phyloP scores from a whole-genome alignment of 2,329 filamentous ascomycete genomes.

The Fusarium longipes region DNA sequence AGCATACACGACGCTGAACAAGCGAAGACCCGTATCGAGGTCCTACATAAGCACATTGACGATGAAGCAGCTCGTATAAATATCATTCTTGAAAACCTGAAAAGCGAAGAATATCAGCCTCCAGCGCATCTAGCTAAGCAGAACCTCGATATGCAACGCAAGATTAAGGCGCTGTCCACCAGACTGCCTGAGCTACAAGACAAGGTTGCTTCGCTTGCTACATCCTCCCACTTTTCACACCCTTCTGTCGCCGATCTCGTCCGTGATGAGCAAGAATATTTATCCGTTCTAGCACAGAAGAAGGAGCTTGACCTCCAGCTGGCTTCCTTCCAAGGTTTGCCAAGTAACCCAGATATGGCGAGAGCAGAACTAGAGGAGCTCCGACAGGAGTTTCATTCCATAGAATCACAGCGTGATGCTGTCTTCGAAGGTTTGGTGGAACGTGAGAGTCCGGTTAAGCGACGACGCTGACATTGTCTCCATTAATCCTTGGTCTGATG shows the following conservation, averaged over 20 bases:
- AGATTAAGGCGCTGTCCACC: constrained; percentile 72
- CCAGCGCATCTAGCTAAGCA: constrained; percentile 70
- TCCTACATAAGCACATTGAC: constrained; percentile 67
- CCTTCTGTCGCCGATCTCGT: constrained; percentile 69
- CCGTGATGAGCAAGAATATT: constrained; percentile 68
- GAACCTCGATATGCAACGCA: constrained; percentile 79
- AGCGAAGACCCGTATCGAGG: constrained; percentile 62
- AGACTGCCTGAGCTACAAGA: constrained; percentile 73
- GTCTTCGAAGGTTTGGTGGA: constrained; percentile 80
- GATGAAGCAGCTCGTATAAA: constrained; percentile 59
- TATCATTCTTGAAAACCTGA: constrained; percentile 56
- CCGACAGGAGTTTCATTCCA: constrained; percentile 69
- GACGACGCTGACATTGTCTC: constrained; percentile 45
- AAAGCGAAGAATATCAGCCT: constrained; percentile 62
- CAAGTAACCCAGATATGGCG: constrained; percentile 76
- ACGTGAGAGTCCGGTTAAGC: constrained; percentile 65
- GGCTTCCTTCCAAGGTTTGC: constrained; percentile 75
- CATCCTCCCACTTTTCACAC: constrained; percentile 50
- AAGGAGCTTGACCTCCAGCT: constrained; percentile 71
- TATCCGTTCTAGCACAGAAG: constrained; percentile 67
- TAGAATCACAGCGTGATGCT: constrained; percentile 73
- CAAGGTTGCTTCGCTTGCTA: constrained; percentile 58
- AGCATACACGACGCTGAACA: constrained; percentile 67
- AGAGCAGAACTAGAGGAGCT: constrained; percentile 76
- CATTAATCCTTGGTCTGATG: constrained; percentile 22